Evolutionary conservation across 2,329 filamentous ascomycete species (phyloP).

Genomic region (Colletotrichum scovillei): DNA sequence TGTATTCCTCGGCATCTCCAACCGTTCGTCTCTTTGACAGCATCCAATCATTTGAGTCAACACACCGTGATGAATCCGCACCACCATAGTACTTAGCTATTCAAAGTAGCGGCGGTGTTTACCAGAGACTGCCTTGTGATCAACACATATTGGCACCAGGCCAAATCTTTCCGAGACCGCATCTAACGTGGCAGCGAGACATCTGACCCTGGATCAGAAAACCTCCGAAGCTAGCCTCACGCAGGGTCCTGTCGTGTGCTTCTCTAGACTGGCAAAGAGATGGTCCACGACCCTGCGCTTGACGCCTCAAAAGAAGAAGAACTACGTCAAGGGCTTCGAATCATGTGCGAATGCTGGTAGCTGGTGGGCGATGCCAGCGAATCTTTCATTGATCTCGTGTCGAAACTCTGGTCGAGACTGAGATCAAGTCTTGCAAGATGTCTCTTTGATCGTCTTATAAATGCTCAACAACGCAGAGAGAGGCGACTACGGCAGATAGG

Average conservation of each 20-base stretch:
- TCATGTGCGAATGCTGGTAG: background rate
- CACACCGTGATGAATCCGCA: background rate
- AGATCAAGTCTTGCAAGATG: background rate
- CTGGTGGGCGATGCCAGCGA: background rate
- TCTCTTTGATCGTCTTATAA: background rate
- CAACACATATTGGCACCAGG: background rate
- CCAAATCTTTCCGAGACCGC: background rate
- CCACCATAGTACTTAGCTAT: background rate
- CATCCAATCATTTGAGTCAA: conserved; percentile 5
- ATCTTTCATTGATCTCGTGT: background rate
- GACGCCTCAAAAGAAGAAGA: background rate
- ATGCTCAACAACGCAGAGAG: background rate
- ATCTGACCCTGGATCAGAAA: conserved; percentile 13
- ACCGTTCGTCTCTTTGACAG: background rate
- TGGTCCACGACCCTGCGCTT: background rate
- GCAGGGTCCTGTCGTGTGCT: conserved; percentile 19
- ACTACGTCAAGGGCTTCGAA: background rate
- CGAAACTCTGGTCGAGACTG: too few relatives aligned
- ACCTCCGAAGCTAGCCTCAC: conserved; percentile 14
- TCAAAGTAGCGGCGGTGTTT: background rate
- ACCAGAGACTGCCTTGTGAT: conserved; percentile 2
- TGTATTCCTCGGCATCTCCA: background rate
- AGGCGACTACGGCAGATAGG: background rate
- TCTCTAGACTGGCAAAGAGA: background rate
- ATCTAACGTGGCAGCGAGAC: background rate